Conservation (phyloP, 2,329 filamentous ascomycete genomes). For the Xylaria sp. region DNA sequence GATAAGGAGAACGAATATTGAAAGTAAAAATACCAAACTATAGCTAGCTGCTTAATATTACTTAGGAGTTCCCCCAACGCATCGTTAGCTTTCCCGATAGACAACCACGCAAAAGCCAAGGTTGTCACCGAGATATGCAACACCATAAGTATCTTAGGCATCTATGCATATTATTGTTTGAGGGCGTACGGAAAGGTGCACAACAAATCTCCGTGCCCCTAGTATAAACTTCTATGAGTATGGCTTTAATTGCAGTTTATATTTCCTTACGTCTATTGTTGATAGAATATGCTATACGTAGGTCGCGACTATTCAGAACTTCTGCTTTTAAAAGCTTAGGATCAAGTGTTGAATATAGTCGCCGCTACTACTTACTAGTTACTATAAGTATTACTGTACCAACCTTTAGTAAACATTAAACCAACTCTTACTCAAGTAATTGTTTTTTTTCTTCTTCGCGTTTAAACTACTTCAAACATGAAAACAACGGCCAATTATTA, state of each 20-base stretch:
- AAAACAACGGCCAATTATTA: too few species aligned
- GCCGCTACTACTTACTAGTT: conserved; percentile 3
- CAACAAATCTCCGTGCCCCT: background rate
- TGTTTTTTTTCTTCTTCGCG: too few species aligned
- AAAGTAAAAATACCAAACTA: background rate
- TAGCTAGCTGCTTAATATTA: background rate
- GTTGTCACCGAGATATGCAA: background rate
- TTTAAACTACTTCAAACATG: too few species aligned
- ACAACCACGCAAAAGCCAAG: background rate
- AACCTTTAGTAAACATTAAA: too few species aligned
- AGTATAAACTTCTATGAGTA: background rate
- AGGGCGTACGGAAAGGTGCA: background rate
- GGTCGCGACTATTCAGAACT: background rate
- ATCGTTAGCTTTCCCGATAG: background rate
- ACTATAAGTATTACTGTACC: background rate
- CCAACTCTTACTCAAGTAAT: too few species aligned
- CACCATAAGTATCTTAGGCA: background rate
- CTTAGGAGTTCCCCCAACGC: background rate
- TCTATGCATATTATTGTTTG: background rate
- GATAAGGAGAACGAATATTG: background rate
- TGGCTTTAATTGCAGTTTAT: background rate
- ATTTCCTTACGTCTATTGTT: background rate
- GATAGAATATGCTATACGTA: background rate
- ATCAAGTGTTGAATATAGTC: too few species aligned
- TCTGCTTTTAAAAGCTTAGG: too few species aligned